Percentiles rank a stretch among this genome's conserved stretches.
Evolutionary conservation across 768 basidiomycete genomes (phyloP).

Genomic region (Neoboletus brunneissimus): DNA sequence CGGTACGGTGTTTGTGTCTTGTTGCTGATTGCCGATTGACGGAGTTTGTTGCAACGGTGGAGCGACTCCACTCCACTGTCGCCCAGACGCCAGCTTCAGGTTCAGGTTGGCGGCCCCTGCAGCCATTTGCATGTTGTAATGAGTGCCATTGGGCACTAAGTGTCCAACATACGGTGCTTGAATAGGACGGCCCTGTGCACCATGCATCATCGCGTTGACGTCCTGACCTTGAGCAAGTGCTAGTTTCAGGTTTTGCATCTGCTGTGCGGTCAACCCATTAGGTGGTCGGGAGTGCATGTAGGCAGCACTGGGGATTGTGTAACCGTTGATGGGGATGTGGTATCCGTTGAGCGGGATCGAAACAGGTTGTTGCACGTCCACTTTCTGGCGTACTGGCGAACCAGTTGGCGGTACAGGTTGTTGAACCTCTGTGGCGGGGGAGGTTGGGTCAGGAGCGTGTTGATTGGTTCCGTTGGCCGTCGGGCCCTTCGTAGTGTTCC

Average conservation of each 20-base stretch:
- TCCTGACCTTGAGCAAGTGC: conserved; percentile 49
- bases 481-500: conserved; percentile 27
- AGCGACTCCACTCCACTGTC: conserved; percentile 38
- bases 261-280: conserved; percentile 49
- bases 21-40: conserved; percentile 21
- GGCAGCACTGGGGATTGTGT: conserved; percentile 34
- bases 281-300: conserved; percentile 37
- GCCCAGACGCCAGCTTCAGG: conserved; percentile 37
- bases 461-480: conserved; percentile 29
- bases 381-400: conserved; percentile 48
- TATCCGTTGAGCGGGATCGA: conserved; percentile 45
- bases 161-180: conserved; percentile 32
- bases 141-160: conserved; percentile 24
- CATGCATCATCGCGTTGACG: conserved; percentile 34
- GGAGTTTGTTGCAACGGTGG: conserved; percentile 24
- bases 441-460: conserved; percentile 18
- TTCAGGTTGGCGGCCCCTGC: conserved; percentile 27
- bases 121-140: conserved; percentile 31
- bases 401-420: conserved; percentile 22
- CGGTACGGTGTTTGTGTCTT: conserved; percentile 24
- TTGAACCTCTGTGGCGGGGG: conserved; percentile 21
- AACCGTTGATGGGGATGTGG: conserved; percentile 45
- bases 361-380: conserved; percentile 43
- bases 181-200: conserved; percentile 37
- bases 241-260: conserved; percentile 58